Percentiles rank a stretch among this genome's conserved stretches.
phyloP scores from a whole-genome alignment of 2,329 filamentous ascomycete species.

The Cercospora zeina region DNA sequence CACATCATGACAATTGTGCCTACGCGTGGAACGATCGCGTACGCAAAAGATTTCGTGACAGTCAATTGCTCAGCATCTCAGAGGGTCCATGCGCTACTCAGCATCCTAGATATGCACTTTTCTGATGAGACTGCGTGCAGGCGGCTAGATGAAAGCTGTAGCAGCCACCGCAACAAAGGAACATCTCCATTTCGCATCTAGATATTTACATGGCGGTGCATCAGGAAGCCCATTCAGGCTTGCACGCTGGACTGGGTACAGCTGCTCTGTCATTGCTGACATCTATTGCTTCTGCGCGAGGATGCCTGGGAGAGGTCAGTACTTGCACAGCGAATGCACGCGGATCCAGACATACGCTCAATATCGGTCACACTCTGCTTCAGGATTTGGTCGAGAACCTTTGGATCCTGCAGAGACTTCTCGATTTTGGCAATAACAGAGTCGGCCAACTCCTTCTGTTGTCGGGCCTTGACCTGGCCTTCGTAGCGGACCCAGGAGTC shows the following conservation, averaged over 20 bases:
- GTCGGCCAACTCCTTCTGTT: constrained; percentile 94
- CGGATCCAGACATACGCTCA: constrained; percentile 68
- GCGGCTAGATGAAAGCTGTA: background rate
- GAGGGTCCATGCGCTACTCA: background rate
- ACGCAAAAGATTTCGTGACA: background rate
- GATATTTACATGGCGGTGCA: constrained; percentile 29
- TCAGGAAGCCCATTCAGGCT: constrained; percentile 2
- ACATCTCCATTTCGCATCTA: constrained; percentile 30
- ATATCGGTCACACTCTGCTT: constrained; percentile 95
- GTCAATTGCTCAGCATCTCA: background rate
- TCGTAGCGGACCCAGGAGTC: constrained; percentile 99
- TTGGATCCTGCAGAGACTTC: constrained; percentile 98
- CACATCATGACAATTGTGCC: background rate
- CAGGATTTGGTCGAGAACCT: constrained; percentile 93
- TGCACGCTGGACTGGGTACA: constrained; percentile 11
- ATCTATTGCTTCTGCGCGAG: constrained; percentile 33
- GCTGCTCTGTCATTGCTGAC: constrained; percentile 3
- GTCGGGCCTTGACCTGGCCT: constrained; percentile 96
- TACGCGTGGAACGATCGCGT: background rate
- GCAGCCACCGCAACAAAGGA: constrained; percentile 23
- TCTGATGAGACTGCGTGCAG: background rate
- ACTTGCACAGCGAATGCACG: background rate
- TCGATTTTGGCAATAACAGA: constrained; percentile 94
- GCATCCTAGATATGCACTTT: background rate
- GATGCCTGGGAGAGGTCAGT: constrained; percentile 27